Evolutionary conservation across 176 grass and related monocot genomes (phyloP).

Genomic region (Musa beccarii): DNA sequence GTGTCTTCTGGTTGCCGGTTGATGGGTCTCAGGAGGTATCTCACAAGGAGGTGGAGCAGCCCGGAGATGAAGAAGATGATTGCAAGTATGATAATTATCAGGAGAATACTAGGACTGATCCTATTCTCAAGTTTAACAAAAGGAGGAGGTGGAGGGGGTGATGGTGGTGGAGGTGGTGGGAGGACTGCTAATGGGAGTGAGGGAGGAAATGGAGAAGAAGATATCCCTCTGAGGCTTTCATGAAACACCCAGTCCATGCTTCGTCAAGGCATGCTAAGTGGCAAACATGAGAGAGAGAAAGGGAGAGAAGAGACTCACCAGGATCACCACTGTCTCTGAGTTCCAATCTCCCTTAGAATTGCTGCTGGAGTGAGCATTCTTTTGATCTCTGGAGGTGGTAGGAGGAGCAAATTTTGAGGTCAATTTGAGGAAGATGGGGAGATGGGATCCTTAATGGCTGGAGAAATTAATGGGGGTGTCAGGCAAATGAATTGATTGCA

Average conservation of each 20-base stretch:
- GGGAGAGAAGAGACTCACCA: background rate
- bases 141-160: background rate
- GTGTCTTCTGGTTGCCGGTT: background rate
- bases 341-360: too few species aligned
- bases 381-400: background rate
- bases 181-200: background rate
- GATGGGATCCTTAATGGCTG: background rate
- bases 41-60: constrained; percentile 14
- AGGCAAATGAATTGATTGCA: constrained; percentile 7
- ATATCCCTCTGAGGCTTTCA: background rate
- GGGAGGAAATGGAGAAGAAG: background rate
- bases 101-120: constrained; percentile 10
- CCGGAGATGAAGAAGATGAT: constrained; percentile 20
- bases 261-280: background rate
- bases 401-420: background rate
- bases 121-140: background rate
- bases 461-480: background rate
- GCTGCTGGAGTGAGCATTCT: background rate
- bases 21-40: constrained; percentile 1
- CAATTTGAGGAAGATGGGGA: background rate
- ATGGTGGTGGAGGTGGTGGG: background rate
- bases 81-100: constrained; percentile 17
- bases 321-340: background rate
- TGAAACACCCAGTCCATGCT: background rate
- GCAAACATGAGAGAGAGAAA: background rate